These are phyloP conservation scores for Russula foetens DNA, from an alignment of 768 basidiomycete genomes.

Conservation along the genomic window DNA sequence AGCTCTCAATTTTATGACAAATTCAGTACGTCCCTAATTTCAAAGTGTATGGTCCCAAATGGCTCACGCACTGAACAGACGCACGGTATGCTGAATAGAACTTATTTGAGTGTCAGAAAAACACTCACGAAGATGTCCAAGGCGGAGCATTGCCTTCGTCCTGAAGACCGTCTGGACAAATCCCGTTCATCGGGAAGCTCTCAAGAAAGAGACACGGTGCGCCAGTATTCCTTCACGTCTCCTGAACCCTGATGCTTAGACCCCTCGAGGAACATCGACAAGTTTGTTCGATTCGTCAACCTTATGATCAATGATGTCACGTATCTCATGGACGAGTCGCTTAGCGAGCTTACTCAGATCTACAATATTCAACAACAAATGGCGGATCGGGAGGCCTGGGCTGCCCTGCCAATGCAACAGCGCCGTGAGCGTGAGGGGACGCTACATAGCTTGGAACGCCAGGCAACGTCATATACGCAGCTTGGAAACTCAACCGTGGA, in stretches of 20 bases:
- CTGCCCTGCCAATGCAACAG: slow-evolving; percentile 53
- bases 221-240: slow-evolving; percentile 22
- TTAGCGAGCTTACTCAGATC: slow-evolving; percentile 84
- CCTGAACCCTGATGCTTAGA: not conserved
- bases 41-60: not conserved
- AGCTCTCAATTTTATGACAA: slow-evolving; percentile 99
- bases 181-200: slow-evolving; percentile 77
- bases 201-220: slow-evolving; percentile 72
- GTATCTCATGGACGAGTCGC: slow-evolving; percentile 94
- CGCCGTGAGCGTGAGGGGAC: slow-evolving; percentile 77
- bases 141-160: slow-evolving; percentile 81
- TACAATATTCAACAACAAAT: slow-evolving; percentile 81
- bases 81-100: slow-evolving; percentile 35
- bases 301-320: slow-evolving; percentile 99
- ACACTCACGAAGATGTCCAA: slow-evolving; percentile 23
- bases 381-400: slow-evolving; percentile 67
- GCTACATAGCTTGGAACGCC: slow-evolving; percentile 72
- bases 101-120: not conserved
- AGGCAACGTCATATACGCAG: slow-evolving; percentile 79
- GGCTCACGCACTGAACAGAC: slow-evolving; percentile 30
- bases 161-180: slow-evolving; percentile 91
- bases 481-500: slow-evolving; percentile 86
- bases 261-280: slow-evolving; percentile 65
- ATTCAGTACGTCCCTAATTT: slow-evolving; percentile 59
- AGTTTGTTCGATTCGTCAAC: slow-evolving; percentile 94